These are phyloP conservation scores for Fusarium globosum DNA, from an alignment of 2,329 filamentous ascomycete species.

Conservation along the genomic window DNA sequence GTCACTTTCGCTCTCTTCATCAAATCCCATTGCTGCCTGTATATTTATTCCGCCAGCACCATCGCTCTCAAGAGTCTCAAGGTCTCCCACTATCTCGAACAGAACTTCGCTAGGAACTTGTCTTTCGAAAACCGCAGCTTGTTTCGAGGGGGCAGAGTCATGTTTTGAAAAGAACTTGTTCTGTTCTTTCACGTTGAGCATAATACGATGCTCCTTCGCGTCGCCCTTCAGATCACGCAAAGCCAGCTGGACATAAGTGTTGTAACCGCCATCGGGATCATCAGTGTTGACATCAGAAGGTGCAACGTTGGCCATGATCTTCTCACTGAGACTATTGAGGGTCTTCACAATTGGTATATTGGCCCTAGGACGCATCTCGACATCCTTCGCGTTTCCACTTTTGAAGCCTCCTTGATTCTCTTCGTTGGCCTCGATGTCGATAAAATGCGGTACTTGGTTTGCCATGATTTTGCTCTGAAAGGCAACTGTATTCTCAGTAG, in stretches of 20 bases:
- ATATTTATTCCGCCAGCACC: slow-evolving; percentile 67
- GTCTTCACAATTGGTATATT: slow-evolving; percentile 91
- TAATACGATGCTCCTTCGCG: slow-evolving; percentile 78
- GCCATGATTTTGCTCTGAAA: slow-evolving; percentile 66
- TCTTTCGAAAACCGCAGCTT: slow-evolving; percentile 68
- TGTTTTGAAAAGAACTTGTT: slow-evolving; percentile 80
- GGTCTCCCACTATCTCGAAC: slow-evolving; percentile 69
- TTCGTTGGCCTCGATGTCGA: slow-evolving; percentile 94
- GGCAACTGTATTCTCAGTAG: slow-evolving; percentile 71
- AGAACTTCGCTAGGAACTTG: slow-evolving; percentile 78
- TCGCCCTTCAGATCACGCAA: slow-evolving; percentile 84
- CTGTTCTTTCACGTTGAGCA: slow-evolving; percentile 89
- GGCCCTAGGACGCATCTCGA: slow-evolving; percentile 85
- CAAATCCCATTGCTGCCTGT: slow-evolving; percentile 72
- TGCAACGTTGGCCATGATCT: slow-evolving; percentile 88
- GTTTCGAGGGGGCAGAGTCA: slow-evolving; percentile 58
- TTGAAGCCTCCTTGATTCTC: slow-evolving; percentile 89
- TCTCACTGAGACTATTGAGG: slow-evolving; percentile 90
- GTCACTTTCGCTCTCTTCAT: slow-evolving; percentile 76
- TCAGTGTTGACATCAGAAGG: slow-evolving; percentile 78
- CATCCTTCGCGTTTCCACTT: slow-evolving; percentile 85
- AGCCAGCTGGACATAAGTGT: slow-evolving; percentile 79
- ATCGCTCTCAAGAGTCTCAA: slow-evolving; percentile 64
- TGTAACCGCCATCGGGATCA: slow-evolving; percentile 69
- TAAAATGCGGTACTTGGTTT: slow-evolving; percentile 83